These are phyloP conservation scores for Diaporthe citriasiana DNA, from an alignment of 2,329 filamentous ascomycete species.

Conservation along the genomic window DNA sequence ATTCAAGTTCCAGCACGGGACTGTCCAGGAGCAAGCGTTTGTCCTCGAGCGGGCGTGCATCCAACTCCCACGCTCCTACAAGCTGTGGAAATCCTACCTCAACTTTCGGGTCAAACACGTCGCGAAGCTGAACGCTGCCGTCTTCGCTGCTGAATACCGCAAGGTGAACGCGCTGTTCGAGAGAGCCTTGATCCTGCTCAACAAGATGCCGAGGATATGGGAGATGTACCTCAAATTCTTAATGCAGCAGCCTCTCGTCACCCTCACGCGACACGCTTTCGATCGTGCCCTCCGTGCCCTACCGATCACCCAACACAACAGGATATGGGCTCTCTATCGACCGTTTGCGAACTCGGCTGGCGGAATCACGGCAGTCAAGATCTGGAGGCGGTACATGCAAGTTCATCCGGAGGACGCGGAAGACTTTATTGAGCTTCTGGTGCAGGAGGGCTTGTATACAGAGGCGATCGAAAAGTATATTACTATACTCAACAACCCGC, in stretches of 20 bases:
- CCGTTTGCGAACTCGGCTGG: slow-evolving; percentile 92
- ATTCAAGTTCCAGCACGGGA: slow-evolving; percentile 91
- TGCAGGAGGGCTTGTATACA: slow-evolving; percentile 86
- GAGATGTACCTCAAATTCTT: slow-evolving; percentile 93
- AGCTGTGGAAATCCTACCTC: slow-evolving; percentile 98
- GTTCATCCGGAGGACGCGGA: slow-evolving; percentile 95
- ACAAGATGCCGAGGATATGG: slow-evolving; percentile 99
- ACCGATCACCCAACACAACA: slow-evolving; percentile 93
- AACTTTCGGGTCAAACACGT: slow-evolving; percentile 86
- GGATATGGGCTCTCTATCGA: slow-evolving; percentile 93
- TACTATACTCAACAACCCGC: slow-evolving; percentile 88
- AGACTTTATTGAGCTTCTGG: slow-evolving; percentile 92
- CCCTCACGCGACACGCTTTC: slow-evolving; percentile 87
- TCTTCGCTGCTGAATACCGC: slow-evolving; percentile 83
- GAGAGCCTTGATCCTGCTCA: slow-evolving; percentile 89
- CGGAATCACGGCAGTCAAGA: slow-evolving; percentile 89
- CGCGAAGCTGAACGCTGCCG: slow-evolving; percentile 83
- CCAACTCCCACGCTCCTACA: slow-evolving; percentile 94
- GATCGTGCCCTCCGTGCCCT: slow-evolving; percentile 92
- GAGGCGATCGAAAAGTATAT: slow-evolving; percentile 95
- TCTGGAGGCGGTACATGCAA: slow-evolving; percentile 97
- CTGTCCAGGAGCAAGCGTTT: slow-evolving; percentile 84
- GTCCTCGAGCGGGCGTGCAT: slow-evolving; percentile 92
- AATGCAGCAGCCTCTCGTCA: slow-evolving; percentile 91
- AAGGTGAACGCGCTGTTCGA: slow-evolving; percentile 98